Base-by-base conservation (phyloP, 768 basidiomycete genomes). In the Lentinula lateritia region DNA sequence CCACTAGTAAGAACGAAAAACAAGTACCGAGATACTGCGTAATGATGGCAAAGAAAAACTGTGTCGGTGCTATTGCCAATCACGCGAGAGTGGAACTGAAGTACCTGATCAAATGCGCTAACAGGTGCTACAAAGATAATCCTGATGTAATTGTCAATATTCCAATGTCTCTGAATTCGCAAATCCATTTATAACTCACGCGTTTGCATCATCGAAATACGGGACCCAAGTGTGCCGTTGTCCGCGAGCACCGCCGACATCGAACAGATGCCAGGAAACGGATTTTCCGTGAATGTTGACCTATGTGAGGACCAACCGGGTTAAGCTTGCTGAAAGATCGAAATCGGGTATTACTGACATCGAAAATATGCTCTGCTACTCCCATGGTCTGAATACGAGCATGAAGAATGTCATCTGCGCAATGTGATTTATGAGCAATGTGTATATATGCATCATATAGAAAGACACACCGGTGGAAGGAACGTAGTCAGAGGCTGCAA, bases 321-420 rank as follows among this genome's bases (percentile, higher is more conserved):
- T 28, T 59, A 1, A 59, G 38, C n/a, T 41, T 60, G 50, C 12
- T 34, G n/a, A 39, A 35, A 35, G 15, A 16, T 9, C n/a, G 7
- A 35, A 38, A 18, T 15, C 5, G 13, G 34, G 56, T 23, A 34
- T 10, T 28, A 50, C 50, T 52, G 5, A 93, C 87, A 59, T 91
- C 89, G 66, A 93, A 93, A 35, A 86, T 77, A 66, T 93, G 91
- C 71, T 93, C 92, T 0, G 89, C 82, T 4, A 94, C 88, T 0
- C 92, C 92, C 87, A 94, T 92, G 6, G 92, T 94, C 69, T 93
- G 93, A 58, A 94, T 89, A 39, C 92, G 88, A n/a, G 90, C 91
- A 68, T 92, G 90, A 16, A 94, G 78, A 60, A 94, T 92, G 68
- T 94, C 92, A 71, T 93, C 92, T 91, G 63, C 23, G 7, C 39